Evolutionary conservation across 495 filamentous ascomycete genomes (phyloP), one percentile per base, ranked within the genome.

Genomic region (Hypoxylon cercidicola): DNA sequence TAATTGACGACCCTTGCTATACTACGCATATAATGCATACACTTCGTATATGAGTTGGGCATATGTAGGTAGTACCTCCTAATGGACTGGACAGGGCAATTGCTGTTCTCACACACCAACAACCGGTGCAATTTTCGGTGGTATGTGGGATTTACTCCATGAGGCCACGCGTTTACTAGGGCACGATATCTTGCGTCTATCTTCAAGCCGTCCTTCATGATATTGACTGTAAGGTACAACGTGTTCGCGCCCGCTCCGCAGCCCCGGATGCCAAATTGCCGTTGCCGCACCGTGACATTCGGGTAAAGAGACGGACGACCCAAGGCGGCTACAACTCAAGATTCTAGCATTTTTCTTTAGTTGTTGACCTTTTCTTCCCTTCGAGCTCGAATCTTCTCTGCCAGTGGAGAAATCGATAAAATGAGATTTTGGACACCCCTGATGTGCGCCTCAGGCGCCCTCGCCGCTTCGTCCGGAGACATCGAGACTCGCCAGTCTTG

Each of bases 401-500:
- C n/a, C 4, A 16, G 39, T 6, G 39, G 5, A 41, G 39, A n/a
- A 41, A 47, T 37, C 54, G n/a, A 13, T 41, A 16, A 39, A 13
- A 65, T 65, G 62, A 65, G 55, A 35, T 34, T 28, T 18, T 28
- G 49, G 3, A 48, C 48, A 13, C 48, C 57, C 5, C 13, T 65
- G 15, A 25, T 59, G 2, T 16, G 60, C 55, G 48, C 54, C 13
- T 50, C 61, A 12, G 53, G 53, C 35, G 54, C 43, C 32, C 54
- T 68, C 35, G 65, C 65, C 10, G 37, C 60, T 0, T 37, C 40
- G 16, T 51, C 64, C 16, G 41, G 54, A 0, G 52, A 62, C 30
- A 55, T 74, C 16, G 64, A 64, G 37, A 51, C 68, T 13, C 64
- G 75, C 10, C 76, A 78, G 64, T 74, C 76, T 39, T 87, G 83